Evolutionary conservation across 306 rosid genomes (phyloP).

Genomic region (Dryas octopetala): DNA sequence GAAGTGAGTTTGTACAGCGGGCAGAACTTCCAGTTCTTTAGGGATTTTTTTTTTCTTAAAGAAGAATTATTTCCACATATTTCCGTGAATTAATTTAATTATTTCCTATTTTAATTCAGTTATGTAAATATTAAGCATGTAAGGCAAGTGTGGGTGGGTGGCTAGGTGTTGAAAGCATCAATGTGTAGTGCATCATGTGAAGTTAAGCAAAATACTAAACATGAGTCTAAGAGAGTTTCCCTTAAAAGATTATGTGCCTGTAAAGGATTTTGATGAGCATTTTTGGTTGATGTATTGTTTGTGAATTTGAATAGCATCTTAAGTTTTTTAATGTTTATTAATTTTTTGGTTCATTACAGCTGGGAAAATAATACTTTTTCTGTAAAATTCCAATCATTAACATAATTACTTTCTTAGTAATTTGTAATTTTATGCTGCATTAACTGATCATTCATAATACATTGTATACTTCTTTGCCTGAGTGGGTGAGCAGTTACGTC

Average conservation of each 20-base stretch:
- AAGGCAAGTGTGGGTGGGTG: not conserved
- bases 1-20: too few relatives aligned
- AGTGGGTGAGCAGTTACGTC: slow-evolving; percentile 82
- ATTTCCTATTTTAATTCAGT: too few relatives aligned
- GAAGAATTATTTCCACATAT: too few relatives aligned
- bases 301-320: not conserved
- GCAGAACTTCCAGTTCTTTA: too few relatives aligned
- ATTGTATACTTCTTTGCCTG: slow-evolving; percentile 40
- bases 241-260: not conserved
- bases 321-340: not conserved
- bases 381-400: not conserved
- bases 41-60: too few relatives aligned
- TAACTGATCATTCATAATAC: slow-evolving; percentile 28
- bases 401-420: not conserved
- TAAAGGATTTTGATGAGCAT: not conserved
- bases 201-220: not conserved
- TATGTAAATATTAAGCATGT: not conserved
- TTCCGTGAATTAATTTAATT: too few relatives aligned
- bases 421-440: slow-evolving; percentile 12
- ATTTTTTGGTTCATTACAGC: not conserved
- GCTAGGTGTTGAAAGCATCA: not conserved
- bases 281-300: not conserved
- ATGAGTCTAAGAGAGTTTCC: not conserved
- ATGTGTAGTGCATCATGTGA: not conserved
- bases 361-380: not conserved